Evolutionary conservation across 2,329 filamentous ascomycete species (phyloP).

Genomic region (Neonectria ditissima): DNA sequence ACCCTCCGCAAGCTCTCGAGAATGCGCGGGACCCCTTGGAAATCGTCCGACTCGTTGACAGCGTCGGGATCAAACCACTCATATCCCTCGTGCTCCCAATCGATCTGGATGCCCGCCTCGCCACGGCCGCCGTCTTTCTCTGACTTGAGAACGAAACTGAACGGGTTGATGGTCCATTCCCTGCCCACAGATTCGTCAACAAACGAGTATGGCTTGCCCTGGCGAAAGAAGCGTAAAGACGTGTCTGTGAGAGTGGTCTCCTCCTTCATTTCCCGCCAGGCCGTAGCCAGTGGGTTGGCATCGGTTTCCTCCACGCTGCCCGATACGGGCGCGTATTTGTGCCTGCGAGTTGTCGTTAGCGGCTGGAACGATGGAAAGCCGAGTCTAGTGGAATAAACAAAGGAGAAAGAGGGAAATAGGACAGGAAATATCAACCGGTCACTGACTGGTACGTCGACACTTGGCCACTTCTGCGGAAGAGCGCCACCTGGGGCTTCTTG

Average conservation of each 20-base stretch:
- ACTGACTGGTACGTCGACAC: conserved; percentile 70
- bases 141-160: conserved; percentile 65
- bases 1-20: conserved; percentile 69
- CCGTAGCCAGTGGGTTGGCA: conserved; percentile 63
- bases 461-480: conserved; percentile 71
- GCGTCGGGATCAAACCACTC: conserved; percentile 67
- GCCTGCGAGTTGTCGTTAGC: conserved; percentile 48
- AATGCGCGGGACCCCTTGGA: conserved; percentile 68
- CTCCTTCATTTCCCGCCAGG: conserved; percentile 72
- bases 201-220: conserved; percentile 70
- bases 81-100: conserved; percentile 73
- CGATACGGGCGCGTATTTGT: conserved; percentile 71
- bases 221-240: conserved; percentile 63
- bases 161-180: conserved; percentile 73
- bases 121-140: conserved; percentile 45
- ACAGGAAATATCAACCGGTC: not conserved
- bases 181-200: conserved; percentile 63
- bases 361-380: conserved; percentile 1
- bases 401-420: not conserved
- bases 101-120: conserved; percentile 62
- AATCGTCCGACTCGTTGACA: conserved; percentile 58
- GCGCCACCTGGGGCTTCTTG: conserved; percentile 63
- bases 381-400: not conserved
- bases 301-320: conserved; percentile 70
- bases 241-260: conserved; percentile 67